Base-by-base conservation (phyloP, 2,329 filamentous ascomycete species). In the Daldinia sp. region DNA sequence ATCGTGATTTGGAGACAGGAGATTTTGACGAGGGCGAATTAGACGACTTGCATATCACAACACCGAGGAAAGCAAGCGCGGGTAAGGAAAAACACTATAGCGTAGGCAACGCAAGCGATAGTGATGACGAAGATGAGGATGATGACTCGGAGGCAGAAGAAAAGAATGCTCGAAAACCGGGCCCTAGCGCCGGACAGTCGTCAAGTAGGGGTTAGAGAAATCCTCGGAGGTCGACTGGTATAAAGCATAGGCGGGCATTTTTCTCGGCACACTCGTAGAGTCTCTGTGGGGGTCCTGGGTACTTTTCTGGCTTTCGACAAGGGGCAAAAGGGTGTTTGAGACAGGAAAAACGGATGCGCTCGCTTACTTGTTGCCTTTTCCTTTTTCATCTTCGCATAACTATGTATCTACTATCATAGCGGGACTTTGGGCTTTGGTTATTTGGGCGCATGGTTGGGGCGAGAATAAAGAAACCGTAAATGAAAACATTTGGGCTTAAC, bases 21-120 rank as follows among this genome's bases (percentile, higher is more conserved):
- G 88, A 90, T 73, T 91, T 91, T 73, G 88, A 90, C 72, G 89
- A 91, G 81, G 88, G 84, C 70, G 88, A 90, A 77, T 78, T 91
- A 48, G 88, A 90, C 66, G 87, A 90, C 68, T 78, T 91, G 42
- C 86, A 88, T 70, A 79, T 84, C 35, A 77, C 81, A 41, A 85
- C 84, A 23, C 85, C 87, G 0, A 81, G 78, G 15, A 79, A 79
- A 26, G 68, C 75, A 59, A 75, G 77, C 20, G 68, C 75, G 57
- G 75, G 77, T 18, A 78, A 76, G 28, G 82, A 84, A 50, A 67
- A 67, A 63, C 82, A 83, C 70, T 91, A 91, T 75, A 86, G 84
- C 63, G 80, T 89, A 7, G 88, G 87, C 18, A 86, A 82, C 18
- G 87, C 83, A 58, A 89, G 86, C 73, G 87, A 89, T 60, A 87